Evolutionary conservation across 2,329 filamentous ascomycete genomes (phyloP).

Genomic region (Cercospora zeina): DNA sequence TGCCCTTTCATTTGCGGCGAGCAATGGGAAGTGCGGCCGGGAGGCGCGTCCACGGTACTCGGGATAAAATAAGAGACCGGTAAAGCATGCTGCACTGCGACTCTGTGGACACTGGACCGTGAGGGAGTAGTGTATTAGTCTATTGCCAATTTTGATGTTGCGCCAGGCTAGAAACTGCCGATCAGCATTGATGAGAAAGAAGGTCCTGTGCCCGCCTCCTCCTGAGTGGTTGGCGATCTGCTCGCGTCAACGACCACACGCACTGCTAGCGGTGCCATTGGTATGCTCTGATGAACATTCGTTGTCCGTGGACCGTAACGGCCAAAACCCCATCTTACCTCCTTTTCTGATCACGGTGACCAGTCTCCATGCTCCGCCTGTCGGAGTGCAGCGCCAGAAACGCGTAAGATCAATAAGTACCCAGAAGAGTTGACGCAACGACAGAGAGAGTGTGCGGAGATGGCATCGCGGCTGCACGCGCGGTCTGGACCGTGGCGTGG

Average conservation of each 20-base stretch:
- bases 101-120: neutral
- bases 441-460: neutral
- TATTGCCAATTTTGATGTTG: conserved; percentile 8
- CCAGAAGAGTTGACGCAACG: conserved; percentile 4
- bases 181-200: conserved; percentile 7
- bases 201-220: neutral
- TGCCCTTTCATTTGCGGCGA: conserved; percentile 1
- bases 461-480: neutral
- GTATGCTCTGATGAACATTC: no score
- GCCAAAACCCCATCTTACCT: neutral
- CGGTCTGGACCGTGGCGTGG: neutral
- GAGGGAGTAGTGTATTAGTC: no score
- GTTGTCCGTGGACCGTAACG: neutral
- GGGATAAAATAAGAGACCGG: neutral
- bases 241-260: neutral
- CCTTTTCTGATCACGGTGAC: conserved; percentile 1
- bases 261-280: no score
- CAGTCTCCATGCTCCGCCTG: neutral
- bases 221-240: neutral
- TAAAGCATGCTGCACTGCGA: neutral
- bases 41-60: neutral
- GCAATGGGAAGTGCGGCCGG: neutral
- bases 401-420: neutral
- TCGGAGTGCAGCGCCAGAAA: neutral
- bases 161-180: conserved; percentile 7